phyloP scores from a whole-genome alignment of 805 yeast genomes.

The Kodamaea nitidulidarum region DNA sequence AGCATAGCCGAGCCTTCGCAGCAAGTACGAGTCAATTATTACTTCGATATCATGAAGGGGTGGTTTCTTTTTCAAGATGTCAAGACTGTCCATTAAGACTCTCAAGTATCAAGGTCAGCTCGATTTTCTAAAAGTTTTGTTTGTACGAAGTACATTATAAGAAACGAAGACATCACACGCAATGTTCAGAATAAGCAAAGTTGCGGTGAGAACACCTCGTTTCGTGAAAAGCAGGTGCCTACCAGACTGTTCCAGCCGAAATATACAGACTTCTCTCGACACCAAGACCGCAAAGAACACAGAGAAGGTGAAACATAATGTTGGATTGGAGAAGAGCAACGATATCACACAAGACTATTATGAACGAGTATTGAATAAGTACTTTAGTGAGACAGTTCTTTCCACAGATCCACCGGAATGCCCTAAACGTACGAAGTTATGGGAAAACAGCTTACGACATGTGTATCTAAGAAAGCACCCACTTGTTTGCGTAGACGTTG shows the following conservation, averaged over 20 bases:
- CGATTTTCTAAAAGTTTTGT: not conserved
- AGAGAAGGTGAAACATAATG: too few relatives aligned
- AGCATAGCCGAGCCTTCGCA: not conserved
- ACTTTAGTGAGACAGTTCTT: conserved; percentile 3
- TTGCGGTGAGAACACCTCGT: not conserved
- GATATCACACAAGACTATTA: not conserved
- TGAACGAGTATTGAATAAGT: conserved; percentile 4
- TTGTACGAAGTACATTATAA: too few relatives aligned
- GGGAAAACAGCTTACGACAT: conserved; percentile 14
- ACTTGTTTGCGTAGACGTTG: conserved; percentile 25
- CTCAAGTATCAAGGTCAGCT: not conserved
- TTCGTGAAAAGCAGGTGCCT: not conserved
- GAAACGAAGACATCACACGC: too few relatives aligned
- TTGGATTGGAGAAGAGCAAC: not conserved
- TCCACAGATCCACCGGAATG: not conserved
- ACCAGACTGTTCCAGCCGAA: too few relatives aligned
- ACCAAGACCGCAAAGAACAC: too few relatives aligned
- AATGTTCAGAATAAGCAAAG: not conserved
- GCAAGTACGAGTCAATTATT: conserved; percentile 1
- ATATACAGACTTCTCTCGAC: too few relatives aligned
- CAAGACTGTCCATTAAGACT: conserved; percentile 6
- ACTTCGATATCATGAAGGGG: conserved; percentile 11
- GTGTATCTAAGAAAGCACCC: conserved; percentile 21
- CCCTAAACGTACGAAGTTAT: conserved; percentile 1
- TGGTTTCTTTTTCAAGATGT: conserved; percentile 13